Base-by-base conservation (phyloP, 164 flowering plant species). In the Aristolochia californica region DNA sequence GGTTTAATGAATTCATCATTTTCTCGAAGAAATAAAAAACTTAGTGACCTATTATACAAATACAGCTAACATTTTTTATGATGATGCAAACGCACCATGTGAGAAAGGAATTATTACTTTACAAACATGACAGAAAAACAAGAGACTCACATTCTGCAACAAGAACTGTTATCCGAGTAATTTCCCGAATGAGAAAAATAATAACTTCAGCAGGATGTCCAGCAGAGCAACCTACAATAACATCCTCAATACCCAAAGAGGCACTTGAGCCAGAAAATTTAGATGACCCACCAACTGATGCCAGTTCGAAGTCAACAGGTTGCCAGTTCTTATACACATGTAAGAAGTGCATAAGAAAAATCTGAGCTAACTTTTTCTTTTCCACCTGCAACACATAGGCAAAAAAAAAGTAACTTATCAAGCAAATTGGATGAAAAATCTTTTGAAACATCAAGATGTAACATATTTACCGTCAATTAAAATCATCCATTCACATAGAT, bases 151-250 rank as follows among this genome's bases (percentile, higher is more conserved):
- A 68, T 48, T 84, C 94, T 40, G 75, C 48, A 55, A 89, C 70
- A 27, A 75, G 50, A 67, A 75, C 56, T 57, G 83, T 80, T 62
- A 93, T 56, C 34, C 74, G 73, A 18, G 66, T 44, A 58, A 89
- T 38, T 70, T 89, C 96, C 68, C 87, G 83, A 58, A 59, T 73
- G 47, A 93, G 62, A 14, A 50, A 47, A 56, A 74, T 58, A 62
- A 89, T 74, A 50, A 87, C 48, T 75, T 87, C 97, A 60, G 90
- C 74, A 63, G 99, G 99, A 68, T 93, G 97, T 40, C 97, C 97
- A 72, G 70, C 69, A 62, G 77, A 80, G 77, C 99, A 89, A 30
- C 99, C 99, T 65, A 80, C 57, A 56, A 81, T 61, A 30, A 66
- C 58, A 66, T 78, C 78, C 64, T 72, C 71, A 63, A 59, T 50